A percentile compares a stretch with the other conserved stretches of the same genome.
phyloP scores from a whole-genome alignment of 176 grass and related monocot species.

The Rhipidocladum racemiflorum region DNA sequence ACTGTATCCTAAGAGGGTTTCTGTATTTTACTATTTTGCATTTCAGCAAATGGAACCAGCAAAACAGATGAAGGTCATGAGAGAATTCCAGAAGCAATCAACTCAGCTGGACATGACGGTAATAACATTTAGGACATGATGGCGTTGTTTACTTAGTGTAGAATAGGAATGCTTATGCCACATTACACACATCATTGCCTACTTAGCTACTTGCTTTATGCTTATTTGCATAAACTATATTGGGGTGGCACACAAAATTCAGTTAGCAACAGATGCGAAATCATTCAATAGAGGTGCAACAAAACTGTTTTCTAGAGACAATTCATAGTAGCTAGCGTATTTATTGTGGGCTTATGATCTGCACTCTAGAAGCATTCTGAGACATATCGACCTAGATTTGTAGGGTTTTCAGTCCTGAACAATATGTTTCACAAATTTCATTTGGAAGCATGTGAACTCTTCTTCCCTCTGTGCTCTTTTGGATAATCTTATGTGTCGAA shows the following conservation, averaged over 20 bases:
- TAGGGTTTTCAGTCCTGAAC: background rate
- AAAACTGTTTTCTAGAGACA: background rate
- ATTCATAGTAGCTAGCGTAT: background rate
- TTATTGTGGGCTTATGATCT: background rate
- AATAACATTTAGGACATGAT: slow-evolving; percentile 29
- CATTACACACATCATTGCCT: background rate
- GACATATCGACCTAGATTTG: background rate
- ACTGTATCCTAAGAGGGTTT: slow-evolving; percentile 9
- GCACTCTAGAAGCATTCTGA: background rate
- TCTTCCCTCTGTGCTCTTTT: background rate
- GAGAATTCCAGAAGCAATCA: slow-evolving; percentile 97
- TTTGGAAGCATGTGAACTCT: background rate
- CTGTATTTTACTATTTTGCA: background rate
- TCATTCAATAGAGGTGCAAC: background rate
- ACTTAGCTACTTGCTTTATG: background rate
- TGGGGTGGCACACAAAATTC: background rate
- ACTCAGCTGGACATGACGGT: slow-evolving; percentile 98
- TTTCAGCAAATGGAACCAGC: slow-evolving; percentile 97
- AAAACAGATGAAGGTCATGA: slow-evolving; percentile 91
- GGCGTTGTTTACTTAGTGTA: slow-evolving; percentile 1
- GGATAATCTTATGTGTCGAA: background rate
- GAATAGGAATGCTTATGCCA: background rate
- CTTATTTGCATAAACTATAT: background rate
- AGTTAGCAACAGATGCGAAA: background rate
- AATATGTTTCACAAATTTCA: background rate